Percentiles rank a stretch among this genome's conserved stretches.
Evolutionary conservation across 306 rosid genomes (phyloP).

Genomic region (Cucumis melo): DNA sequence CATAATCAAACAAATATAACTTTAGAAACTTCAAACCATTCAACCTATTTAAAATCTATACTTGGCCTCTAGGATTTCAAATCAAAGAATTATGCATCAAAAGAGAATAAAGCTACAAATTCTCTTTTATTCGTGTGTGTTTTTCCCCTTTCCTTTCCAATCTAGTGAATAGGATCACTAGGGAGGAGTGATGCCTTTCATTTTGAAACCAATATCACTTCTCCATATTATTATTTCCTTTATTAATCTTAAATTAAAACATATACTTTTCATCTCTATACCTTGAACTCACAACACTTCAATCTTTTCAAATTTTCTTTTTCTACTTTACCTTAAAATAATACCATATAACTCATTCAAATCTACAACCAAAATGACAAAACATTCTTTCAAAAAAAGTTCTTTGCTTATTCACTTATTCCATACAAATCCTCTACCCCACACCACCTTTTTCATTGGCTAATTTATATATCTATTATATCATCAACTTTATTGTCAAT

Average conservation of each 20-base stretch:
- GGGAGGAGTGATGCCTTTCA: background rate
- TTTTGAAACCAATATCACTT: background rate
- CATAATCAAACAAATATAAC: too few relatives aligned
- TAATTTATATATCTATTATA: background rate
- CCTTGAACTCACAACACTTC: background rate
- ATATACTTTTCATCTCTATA: background rate
- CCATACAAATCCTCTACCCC: background rate
- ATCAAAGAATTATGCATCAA: background rate
- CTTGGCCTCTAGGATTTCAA: background rate
- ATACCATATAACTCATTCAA: background rate
- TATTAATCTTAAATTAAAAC: background rate
- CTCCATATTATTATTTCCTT: background rate
- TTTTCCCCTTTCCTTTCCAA: background rate
- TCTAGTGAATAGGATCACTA: background rate
- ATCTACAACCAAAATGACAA: background rate
- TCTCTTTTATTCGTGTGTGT: background rate
- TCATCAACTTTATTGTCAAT: background rate
- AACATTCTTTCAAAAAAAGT: background rate
- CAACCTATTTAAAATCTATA: background rate
- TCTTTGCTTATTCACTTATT: background rate
- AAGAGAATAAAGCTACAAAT: background rate
- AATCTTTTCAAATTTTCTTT: background rate
- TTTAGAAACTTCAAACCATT: background rate
- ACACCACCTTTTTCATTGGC: background rate
- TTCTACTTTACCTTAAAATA: background rate